Percentiles rank a stretch among this genome's conserved stretches.
Evolutionary conservation across 495 filamentous ascomycete species (phyloP).

Genomic region (Penicillium cosmopolitanum): DNA sequence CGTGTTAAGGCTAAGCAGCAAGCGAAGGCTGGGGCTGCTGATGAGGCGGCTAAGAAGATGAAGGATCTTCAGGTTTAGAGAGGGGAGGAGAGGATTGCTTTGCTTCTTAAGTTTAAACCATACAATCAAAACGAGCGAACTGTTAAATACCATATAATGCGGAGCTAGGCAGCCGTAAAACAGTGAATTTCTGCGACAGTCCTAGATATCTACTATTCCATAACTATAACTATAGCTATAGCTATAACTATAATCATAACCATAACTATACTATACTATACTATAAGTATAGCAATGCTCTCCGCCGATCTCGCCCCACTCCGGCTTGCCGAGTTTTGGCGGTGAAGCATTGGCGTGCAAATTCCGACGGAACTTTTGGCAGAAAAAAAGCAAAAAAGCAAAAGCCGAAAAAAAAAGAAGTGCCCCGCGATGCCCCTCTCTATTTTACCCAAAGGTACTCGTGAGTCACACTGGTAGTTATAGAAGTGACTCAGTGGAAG

Average conservation of each 20-base stretch:
- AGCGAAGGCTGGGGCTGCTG: conserved; percentile 20
- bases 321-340: conserved; percentile 3
- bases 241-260: no score
- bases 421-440: conserved; percentile 28
- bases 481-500: conserved; percentile 1
- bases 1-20: conserved; percentile 54
- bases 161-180: background rate
- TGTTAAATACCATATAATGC: conserved; percentile 5
- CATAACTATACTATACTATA: no score
- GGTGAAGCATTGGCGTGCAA: background rate
- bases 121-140: conserved; percentile 1
- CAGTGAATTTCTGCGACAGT: no score
- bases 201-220: no score
- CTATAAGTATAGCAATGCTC: background rate
- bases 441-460: background rate
- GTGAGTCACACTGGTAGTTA: no score
- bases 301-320: background rate
- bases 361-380: background rate
- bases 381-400: conserved; percentile 11
- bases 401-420: conserved; percentile 12
- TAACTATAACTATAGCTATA: no score
- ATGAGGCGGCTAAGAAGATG: conserved; percentile 46
- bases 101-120: no score
- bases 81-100: background rate
- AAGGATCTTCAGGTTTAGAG: conserved; percentile 41